These are phyloP conservation scores for Copromyces sp. DNA, from an alignment of 495 filamentous ascomycete species.

Conservation along the genomic window DNA sequence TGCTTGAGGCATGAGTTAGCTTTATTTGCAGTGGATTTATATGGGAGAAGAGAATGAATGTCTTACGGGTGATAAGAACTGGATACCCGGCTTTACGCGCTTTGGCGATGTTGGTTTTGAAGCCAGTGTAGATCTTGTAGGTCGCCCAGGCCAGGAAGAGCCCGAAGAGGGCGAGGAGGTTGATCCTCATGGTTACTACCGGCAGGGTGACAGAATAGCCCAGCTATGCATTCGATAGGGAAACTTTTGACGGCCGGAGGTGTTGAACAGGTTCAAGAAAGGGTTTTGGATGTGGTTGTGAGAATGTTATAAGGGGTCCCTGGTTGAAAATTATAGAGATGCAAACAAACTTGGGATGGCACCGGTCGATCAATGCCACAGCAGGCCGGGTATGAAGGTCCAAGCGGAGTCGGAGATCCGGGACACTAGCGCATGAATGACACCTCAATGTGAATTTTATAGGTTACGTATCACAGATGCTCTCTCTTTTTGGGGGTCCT, in stretches of 20 bases:
- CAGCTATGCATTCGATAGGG: too few relatives aligned
- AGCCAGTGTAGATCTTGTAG: conserved; percentile 18
- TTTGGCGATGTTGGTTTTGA: conserved; percentile 29
- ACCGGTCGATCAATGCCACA: neutral
- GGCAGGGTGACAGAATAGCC: too few relatives aligned
- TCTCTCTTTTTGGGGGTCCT: neutral
- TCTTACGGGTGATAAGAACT: conserved; percentile 39
- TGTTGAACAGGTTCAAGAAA: neutral
- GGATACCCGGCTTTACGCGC: conserved; percentile 36
- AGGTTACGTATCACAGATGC: neutral
- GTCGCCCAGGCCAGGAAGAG: conserved; percentile 1
- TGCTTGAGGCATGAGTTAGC: conserved; percentile 20
- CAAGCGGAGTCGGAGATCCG: neutral
- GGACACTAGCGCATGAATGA: neutral
- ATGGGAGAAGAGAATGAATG: neutral
- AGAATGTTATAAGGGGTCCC: neutral
- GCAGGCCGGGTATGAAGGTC: neutral
- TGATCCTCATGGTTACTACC: neutral
- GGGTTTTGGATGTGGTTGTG: neutral
- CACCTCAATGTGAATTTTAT: neutral
- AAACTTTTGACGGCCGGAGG: too few relatives aligned
- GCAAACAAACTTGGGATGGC: neutral
- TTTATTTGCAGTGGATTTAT: too few relatives aligned
- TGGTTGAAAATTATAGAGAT: neutral
- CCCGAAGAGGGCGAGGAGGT: conserved; percentile 8